Evolutionary conservation across 306 rosid genomes (phyloP).

Genomic region (Pterocarpus santalinus): DNA sequence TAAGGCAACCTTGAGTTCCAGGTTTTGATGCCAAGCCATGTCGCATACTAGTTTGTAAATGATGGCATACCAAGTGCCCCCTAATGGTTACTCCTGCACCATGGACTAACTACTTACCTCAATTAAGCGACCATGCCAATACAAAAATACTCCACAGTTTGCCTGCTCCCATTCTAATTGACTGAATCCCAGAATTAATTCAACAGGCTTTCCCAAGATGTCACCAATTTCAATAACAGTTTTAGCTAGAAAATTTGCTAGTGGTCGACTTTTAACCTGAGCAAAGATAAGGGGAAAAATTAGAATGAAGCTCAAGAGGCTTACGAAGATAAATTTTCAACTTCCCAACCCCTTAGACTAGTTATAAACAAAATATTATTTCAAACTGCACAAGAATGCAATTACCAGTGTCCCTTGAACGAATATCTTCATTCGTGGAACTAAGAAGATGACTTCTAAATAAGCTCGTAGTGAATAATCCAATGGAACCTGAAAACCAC

Average conservation of each 20-base stretch:
- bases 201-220: conserved; percentile 51
- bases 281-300: conserved; percentile 38
- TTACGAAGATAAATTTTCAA: neutral
- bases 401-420: conserved; percentile 64
- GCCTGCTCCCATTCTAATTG: conserved; percentile 69
- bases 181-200: conserved; percentile 58
- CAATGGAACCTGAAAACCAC: conserved; percentile 57
- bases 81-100: neutral
- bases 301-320: conserved; percentile 21
- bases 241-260: conserved; percentile 58
- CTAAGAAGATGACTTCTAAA: conserved; percentile 66
- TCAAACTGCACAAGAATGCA: conserved; percentile 35
- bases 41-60: conserved; percentile 1
- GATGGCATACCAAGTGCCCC: neutral
- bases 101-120: conserved; percentile 55
- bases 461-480: conserved; percentile 69
- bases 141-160: conserved; percentile 65
- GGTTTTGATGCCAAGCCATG: neutral
- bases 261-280: conserved; percentile 65
- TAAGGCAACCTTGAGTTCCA: neutral
- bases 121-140: conserved; percentile 72
- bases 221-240: conserved; percentile 53
- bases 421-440: conserved; percentile 68
- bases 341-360: neutral
- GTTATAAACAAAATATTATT: neutral